A percentile compares a stretch with the other conserved stretches of the same genome.
phyloP scores from a whole-genome alignment of 306 rosid species.

The Malus orientalis region DNA sequence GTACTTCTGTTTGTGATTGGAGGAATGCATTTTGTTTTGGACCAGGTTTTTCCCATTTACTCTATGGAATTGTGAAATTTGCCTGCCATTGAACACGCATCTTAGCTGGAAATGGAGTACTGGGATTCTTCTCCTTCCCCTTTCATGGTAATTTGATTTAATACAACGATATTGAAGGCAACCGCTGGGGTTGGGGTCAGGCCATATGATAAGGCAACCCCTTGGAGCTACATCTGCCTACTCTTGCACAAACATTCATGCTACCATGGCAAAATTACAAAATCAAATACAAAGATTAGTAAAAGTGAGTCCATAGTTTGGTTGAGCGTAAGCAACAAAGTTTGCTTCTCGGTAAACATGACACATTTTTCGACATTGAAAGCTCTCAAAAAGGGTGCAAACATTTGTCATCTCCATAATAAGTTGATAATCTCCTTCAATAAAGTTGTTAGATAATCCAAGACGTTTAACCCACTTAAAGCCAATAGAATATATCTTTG shows the following conservation, averaged over 20 bases:
- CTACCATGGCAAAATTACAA: too few relatives aligned
- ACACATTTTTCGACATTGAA: too few relatives aligned
- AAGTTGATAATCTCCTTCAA: too few relatives aligned
- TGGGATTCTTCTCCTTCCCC: background rate
- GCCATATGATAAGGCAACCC: too few relatives aligned
- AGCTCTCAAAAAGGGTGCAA: background rate
- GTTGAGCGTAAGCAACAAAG: too few relatives aligned
- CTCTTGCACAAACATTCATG: background rate
- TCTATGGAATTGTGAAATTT: background rate
- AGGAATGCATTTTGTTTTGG: conserved; percentile 20
- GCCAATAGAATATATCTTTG: too few relatives aligned
- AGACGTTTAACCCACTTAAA: too few relatives aligned
- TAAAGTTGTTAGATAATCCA: too few relatives aligned
- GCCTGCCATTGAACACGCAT: background rate
- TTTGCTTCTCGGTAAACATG: too few relatives aligned
- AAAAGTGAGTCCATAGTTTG: background rate
- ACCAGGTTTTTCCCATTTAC: background rate
- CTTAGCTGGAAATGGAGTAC: background rate
- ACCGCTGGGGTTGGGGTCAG: too few relatives aligned
- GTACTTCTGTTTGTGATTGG: conserved; percentile 34
- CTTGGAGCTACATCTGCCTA: background rate
- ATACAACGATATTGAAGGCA: too few relatives aligned
- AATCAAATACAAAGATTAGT: background rate
- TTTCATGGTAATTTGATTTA: too few relatives aligned
- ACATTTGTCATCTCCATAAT: background rate